A percentile compares a stretch with the other conserved stretches of the same genome.
Evolutionary conservation across 768 basidiomycete genomes (phyloP).

Genomic region (Russula sp.): DNA sequence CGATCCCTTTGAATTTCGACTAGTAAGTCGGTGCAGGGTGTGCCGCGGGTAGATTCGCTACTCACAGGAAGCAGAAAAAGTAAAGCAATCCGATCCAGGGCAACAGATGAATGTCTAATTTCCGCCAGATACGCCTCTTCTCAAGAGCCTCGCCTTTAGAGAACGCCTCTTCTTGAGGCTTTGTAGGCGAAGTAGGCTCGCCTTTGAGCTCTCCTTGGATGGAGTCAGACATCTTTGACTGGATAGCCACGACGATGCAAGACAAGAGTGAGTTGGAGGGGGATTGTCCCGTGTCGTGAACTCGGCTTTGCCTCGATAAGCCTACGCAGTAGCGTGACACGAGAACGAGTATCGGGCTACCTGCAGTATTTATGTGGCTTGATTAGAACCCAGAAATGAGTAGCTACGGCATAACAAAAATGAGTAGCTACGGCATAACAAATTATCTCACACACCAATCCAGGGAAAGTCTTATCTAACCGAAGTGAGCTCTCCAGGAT

Average conservation of each 20-base stretch:
- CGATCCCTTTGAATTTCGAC: conserved; percentile 16
- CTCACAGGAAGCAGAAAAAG: conserved; percentile 21
- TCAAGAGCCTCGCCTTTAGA: neutral
- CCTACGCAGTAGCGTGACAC: too few relatives aligned
- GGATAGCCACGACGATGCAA: neutral
- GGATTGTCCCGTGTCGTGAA: too few relatives aligned
- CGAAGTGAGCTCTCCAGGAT: too few relatives aligned
- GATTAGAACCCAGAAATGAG: too few relatives aligned
- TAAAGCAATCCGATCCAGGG: conserved; percentile 18
- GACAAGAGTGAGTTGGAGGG: neutral
- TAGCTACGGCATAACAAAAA: too few relatives aligned
- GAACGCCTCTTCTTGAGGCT: neutral
- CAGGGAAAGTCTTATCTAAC: too few relatives aligned
- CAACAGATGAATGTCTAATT: conserved; percentile 13
- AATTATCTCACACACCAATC: too few relatives aligned
- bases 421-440: too few relatives aligned
- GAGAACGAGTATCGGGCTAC: too few relatives aligned
- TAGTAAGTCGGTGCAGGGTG: neutral
- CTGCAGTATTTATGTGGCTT: too few relatives aligned
- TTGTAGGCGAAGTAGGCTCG: neutral
- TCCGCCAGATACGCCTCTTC: conserved; percentile 9
- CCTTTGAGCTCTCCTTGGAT: neutral
- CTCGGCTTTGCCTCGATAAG: too few relatives aligned
- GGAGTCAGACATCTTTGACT: neutral
- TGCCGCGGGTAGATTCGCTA: neutral